phyloP scores from a whole-genome alignment of 129 eudicot genomes.

The Flaveria brownii region DNA sequence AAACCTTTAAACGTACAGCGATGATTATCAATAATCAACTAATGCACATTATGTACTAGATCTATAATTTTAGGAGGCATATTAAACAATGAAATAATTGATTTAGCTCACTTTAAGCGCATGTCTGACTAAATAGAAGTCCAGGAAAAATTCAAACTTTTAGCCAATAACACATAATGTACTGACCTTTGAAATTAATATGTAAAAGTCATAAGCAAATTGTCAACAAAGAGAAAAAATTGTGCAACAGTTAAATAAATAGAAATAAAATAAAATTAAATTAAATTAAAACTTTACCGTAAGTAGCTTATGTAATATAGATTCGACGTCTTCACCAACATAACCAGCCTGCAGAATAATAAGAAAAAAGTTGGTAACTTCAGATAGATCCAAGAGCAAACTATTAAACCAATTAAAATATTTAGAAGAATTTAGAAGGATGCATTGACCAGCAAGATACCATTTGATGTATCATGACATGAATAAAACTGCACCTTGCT shows the following conservation, averaged over 20 bases:
- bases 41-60: neutral
- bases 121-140: neutral
- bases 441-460: neutral
- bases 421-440: constrained; percentile 5
- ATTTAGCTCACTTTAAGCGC: neutral
- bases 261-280: too few species aligned
- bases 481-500: neutral
- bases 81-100: neutral
- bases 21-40: neutral
- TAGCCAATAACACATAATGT: neutral
- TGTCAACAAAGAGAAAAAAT: too few species aligned
- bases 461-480: neutral
- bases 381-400: neutral
- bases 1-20: neutral
- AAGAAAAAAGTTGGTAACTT: constrained; percentile 16
- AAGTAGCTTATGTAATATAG: constrained; percentile 84
- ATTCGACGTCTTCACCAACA: constrained; percentile 97
- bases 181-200: neutral
- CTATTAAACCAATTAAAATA: neutral
- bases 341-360: constrained; percentile 80
- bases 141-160: neutral
- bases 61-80: neutral
- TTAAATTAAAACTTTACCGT: constrained; percentile 56
- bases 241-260: neutral
- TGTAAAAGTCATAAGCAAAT: neutral